These are phyloP conservation scores for Mrakia blollopis DNA, from an alignment of 768 basidiomycete species.

Conservation along the genomic window DNA sequence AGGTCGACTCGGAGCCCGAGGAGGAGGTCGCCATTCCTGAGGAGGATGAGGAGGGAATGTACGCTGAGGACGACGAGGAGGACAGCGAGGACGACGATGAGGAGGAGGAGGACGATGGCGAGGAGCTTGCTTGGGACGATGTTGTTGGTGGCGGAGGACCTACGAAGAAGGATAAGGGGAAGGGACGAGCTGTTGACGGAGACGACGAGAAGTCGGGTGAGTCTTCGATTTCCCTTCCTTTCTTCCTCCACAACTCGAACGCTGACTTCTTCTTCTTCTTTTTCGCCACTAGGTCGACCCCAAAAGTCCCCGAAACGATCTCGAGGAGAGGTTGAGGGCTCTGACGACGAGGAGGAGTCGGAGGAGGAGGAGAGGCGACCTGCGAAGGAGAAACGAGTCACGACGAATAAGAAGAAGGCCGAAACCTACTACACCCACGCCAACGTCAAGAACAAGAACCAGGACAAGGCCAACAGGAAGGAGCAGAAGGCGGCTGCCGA, in stretches of 20 bases:
- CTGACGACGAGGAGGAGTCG: neutral
- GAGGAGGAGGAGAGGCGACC: slow-evolving; percentile 37
- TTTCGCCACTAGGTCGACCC: neutral
- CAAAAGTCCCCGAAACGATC: slow-evolving; percentile 23
- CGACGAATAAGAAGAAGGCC: slow-evolving; percentile 90
- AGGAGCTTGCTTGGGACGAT: slow-evolving; percentile 36
- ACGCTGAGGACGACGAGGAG: slow-evolving; percentile 40
- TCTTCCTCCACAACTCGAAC: neutral
- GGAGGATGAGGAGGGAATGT: slow-evolving; percentile 38
- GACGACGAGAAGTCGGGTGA: slow-evolving; percentile 40
- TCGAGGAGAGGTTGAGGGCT: slow-evolving; percentile 1
- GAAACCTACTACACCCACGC: slow-evolving; percentile 79
- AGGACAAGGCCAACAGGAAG: slow-evolving; percentile 29
- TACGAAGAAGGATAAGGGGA: slow-evolving; percentile 37
- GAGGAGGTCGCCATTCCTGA: slow-evolving; percentile 45
- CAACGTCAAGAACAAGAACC: slow-evolving; percentile 63
- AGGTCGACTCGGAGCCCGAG: slow-evolving; percentile 37
- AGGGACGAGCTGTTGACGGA: slow-evolving; percentile 40
- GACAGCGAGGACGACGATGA: slow-evolving; percentile 32
- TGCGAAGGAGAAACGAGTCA: slow-evolving; percentile 75
- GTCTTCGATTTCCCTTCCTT: neutral
- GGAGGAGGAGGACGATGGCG: slow-evolving; percentile 40
- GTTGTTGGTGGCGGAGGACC: slow-evolving; percentile 32
- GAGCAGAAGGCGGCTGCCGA: slow-evolving; percentile 10
- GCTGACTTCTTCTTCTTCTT: neutral